These are phyloP conservation scores for Fusarium oligoseptatum DNA, from an alignment of 2,329 filamentous ascomycete species.

Conservation along the genomic window DNA sequence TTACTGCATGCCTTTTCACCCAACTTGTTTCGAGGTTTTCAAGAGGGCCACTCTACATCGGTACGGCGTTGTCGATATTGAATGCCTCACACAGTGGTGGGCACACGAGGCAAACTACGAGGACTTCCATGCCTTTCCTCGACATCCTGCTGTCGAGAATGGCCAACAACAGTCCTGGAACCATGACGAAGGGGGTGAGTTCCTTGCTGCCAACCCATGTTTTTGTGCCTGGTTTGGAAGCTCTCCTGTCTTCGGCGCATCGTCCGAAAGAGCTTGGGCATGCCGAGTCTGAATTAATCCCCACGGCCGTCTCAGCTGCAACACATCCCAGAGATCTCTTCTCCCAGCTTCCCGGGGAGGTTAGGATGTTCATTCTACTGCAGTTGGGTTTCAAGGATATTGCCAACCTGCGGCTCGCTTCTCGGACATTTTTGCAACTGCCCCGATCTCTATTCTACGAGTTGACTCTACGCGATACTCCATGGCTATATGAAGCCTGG, in stretches of 20 bases:
- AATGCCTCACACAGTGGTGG: conserved; percentile 35
- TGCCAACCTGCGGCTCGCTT: conserved; percentile 22
- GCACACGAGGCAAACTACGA: neutral
- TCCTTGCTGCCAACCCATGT: conserved; percentile 40
- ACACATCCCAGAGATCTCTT: conserved; percentile 7
- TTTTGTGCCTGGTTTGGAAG: conserved; percentile 20
- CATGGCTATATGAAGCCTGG: conserved; percentile 40
- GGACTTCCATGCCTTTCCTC: conserved; percentile 11
- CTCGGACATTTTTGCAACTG: conserved; percentile 25
- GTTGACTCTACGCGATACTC: conserved; percentile 18
- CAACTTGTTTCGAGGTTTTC: conserved; percentile 48
- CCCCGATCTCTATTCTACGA: conserved; percentile 14
- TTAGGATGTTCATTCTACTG: conserved; percentile 19
- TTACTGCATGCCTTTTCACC: conserved; percentile 45
- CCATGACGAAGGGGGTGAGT: conserved; percentile 28
- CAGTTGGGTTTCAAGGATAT: conserved; percentile 27
- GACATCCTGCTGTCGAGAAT: conserved; percentile 3
- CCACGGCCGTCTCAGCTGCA: neutral
- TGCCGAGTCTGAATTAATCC: neutral
- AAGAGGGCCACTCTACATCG: conserved; percentile 41
- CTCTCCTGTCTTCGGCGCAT: conserved; percentile 10
- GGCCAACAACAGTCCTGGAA: conserved; percentile 23
- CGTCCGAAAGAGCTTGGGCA: neutral
- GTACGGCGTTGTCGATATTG: conserved; percentile 32
- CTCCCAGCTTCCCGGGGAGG: conserved; percentile 18